Percentiles rank a stretch among this genome's conserved stretches.
These are phyloP conservation scores for Kuraishia borneana DNA, from an alignment of 805 yeast genomes.

Conservation along the genomic window DNA sequence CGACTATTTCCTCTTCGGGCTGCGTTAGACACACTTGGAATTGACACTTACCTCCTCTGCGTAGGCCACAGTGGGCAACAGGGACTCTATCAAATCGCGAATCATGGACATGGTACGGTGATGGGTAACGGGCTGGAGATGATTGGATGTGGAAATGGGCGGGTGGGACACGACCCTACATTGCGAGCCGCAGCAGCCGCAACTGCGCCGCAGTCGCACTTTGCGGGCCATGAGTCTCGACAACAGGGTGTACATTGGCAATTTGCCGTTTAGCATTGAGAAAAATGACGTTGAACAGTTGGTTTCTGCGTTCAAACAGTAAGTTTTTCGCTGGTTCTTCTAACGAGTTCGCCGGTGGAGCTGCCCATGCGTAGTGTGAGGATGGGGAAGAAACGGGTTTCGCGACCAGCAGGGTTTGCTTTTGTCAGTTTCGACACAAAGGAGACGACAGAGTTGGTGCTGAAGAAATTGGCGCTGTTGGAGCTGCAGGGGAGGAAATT, in stretches of 20 bases:
- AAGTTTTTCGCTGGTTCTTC: constrained; percentile 10
- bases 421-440: constrained; percentile 49
- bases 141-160: too few species aligned
- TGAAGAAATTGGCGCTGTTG: constrained; percentile 9
- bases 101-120: constrained; percentile 30
- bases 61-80: constrained; percentile 69
- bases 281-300: constrained; percentile 32
- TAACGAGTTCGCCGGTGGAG: constrained; percentile 14
- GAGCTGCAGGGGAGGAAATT: constrained; percentile 1
- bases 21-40: constrained; percentile 2
- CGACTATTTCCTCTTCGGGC: constrained; percentile 16
- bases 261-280: constrained; percentile 29
- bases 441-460: constrained; percentile 60
- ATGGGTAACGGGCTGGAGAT: too few species aligned
- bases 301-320: constrained; percentile 27
- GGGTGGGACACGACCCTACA: not conserved
- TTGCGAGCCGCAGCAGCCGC: not conserved
- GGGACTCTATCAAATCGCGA: constrained; percentile 69
- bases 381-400: constrained; percentile 7
- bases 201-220: too few species aligned
- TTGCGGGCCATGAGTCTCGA: too few species aligned
- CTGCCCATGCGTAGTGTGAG: constrained; percentile 14
- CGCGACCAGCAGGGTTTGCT: constrained; percentile 23
- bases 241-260: constrained; percentile 33
- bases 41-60: constrained; percentile 51